Evolutionary conservation across 2,329 filamentous ascomycete genomes (phyloP).

Genomic region (Hirsutella thompsonii): DNA sequence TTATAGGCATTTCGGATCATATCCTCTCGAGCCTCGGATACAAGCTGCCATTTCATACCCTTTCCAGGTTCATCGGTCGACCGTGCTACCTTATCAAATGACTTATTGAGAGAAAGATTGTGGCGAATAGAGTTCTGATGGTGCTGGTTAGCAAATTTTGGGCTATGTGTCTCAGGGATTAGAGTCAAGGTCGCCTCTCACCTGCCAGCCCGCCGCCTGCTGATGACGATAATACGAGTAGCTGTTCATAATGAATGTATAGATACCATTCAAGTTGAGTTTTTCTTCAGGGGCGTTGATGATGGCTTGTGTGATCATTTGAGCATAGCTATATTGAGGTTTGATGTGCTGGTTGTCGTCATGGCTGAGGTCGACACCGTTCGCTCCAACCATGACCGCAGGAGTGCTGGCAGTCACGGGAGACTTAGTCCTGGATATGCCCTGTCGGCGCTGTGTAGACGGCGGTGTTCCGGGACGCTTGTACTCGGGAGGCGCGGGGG

Average conservation of each 20-base stretch:
- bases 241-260: conserved; percentile 78
- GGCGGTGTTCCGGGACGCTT: conserved; percentile 49
- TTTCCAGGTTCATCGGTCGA: conserved; percentile 93
- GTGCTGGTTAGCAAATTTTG: conserved; percentile 5
- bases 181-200: conserved; percentile 23
- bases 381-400: conserved; percentile 25
- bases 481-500: conserved; percentile 47
- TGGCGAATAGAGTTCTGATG: conserved; percentile 84
- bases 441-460: conserved; percentile 22
- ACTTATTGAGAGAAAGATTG: conserved; percentile 88
- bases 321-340: conserved; percentile 90
- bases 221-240: conserved; percentile 92
- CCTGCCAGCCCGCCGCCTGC: conserved; percentile 73
- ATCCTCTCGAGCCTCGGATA: conserved; percentile 70
- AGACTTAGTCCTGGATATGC: conserved; percentile 13
- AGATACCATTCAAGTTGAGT: conserved; percentile 83
- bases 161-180: not conserved
- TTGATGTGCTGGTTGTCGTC: conserved; percentile 86
- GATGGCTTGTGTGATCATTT: conserved; percentile 94
- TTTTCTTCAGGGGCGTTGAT: conserved; percentile 77
- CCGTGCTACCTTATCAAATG: conserved; percentile 85
- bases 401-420: conserved; percentile 21
- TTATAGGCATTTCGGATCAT: conserved; percentile 64
- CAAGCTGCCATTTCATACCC: conserved; percentile 98
- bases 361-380: conserved; percentile 61